These are phyloP conservation scores for Oryza nivara DNA, from an alignment of 176 grass and related monocot genomes.

Conservation along the genomic window DNA sequence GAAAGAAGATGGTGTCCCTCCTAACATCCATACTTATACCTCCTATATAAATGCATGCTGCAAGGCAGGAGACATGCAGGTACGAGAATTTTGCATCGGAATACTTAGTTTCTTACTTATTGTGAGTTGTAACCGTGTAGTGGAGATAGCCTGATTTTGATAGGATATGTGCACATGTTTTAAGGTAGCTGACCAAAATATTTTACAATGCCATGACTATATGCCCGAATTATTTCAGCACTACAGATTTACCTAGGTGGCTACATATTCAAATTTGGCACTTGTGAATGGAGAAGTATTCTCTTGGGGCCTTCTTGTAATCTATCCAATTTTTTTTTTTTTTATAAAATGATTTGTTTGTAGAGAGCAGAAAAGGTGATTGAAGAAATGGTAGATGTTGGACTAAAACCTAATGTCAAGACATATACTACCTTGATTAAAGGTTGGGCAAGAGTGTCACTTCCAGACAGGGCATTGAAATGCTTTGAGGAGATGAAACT, in stretches of 20 bases:
- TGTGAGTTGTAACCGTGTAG: conserved; percentile 5
- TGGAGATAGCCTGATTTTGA: conserved; percentile 29
- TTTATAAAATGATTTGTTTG: conserved; percentile 38
- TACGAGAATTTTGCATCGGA: conserved; percentile 28
- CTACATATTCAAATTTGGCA: conserved; percentile 26
- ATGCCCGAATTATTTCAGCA: background rate
- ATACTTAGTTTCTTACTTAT: conserved; percentile 31
- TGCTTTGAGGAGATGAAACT: conserved; percentile 89
- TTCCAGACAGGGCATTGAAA: conserved; percentile 81
- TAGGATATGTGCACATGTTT: conserved; percentile 2
- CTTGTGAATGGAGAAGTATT: conserved; percentile 28
- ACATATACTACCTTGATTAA: conserved; percentile 98
- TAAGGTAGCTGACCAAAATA: background rate
- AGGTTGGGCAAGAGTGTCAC: conserved; percentile 81
- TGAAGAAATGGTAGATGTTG: conserved; percentile 77
- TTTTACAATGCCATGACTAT: background rate
- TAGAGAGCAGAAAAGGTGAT: conserved; percentile 81
- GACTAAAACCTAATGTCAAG: conserved; percentile 90
- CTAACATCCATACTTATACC: conserved; percentile 97
- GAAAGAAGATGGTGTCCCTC: conserved; percentile 87
- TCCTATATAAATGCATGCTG: conserved; percentile 97
- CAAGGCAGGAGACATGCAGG: conserved; percentile 93
- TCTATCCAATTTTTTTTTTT: background rate
- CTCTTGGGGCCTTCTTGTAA: conserved; percentile 15
- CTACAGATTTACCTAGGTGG: conserved; percentile 15